Percentiles rank a stretch among this genome's conserved stretches.
These are phyloP conservation scores for Ceratocystis cubensis DNA, from an alignment of 2,329 filamentous ascomycete species.

Conservation along the genomic window DNA sequence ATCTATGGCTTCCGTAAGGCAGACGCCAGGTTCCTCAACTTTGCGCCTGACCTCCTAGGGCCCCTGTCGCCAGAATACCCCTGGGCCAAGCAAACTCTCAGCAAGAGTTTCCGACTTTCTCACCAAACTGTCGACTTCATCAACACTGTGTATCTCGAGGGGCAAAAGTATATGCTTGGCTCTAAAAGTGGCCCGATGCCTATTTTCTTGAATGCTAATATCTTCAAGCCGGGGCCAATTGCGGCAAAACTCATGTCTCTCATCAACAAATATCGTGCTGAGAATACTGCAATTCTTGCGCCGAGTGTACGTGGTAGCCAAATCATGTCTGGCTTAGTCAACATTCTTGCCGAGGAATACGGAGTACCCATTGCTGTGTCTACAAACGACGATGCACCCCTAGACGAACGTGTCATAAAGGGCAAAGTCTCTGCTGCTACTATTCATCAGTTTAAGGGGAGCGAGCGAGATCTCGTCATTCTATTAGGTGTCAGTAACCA, in stretches of 20 bases:
- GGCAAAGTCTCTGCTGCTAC: constrained; percentile 27
- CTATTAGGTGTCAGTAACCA: constrained; percentile 24
- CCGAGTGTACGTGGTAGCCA: constrained; percentile 3
- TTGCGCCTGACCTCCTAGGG: constrained; percentile 23
- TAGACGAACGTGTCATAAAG: constrained; percentile 24
- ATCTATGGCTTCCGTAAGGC: constrained; percentile 27
- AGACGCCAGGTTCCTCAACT: constrained; percentile 25
- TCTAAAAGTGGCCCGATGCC: constrained; percentile 26
- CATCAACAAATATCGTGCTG: constrained; percentile 23
- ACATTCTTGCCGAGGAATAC: constrained; percentile 15
- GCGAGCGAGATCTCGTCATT: constrained; percentile 27
- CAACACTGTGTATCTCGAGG: constrained; percentile 25
- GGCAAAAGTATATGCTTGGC: constrained; percentile 26
- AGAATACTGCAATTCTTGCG: constrained; percentile 18
- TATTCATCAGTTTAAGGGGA: constrained; percentile 29
- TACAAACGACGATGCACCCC: constrained; percentile 23
- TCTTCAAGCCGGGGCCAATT: constrained; percentile 18
- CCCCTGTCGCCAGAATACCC: constrained; percentile 23
- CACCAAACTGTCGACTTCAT: constrained; percentile 24
- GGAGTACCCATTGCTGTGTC: constrained; percentile 24
- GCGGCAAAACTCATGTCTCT: constrained; percentile 22
- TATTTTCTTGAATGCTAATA: constrained; percentile 24
- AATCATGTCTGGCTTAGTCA: not conserved
- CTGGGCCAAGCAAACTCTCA: constrained; percentile 22
- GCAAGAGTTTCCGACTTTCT: constrained; percentile 26